Evolutionary conservation across 192 early-diverging fungal species (phyloP), one percentile per base, ranked within the genome.

Genomic region (Backusella parvicylindrica): DNA sequence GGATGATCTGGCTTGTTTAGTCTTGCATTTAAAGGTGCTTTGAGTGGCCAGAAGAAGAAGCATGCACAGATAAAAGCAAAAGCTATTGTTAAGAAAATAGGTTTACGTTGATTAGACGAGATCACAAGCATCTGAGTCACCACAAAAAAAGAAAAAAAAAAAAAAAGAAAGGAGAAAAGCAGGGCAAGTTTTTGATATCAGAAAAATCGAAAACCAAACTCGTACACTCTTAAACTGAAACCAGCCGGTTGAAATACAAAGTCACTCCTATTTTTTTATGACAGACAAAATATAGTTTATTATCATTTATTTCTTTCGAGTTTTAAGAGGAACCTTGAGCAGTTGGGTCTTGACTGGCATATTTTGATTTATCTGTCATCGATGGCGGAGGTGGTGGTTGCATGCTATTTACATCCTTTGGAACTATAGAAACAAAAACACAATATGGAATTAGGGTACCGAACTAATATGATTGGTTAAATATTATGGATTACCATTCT

Each of bases 331-430:
- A 83, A 7, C 88, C 88, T 40, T 86, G 82, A 26, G 81, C 82
- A 6, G 85, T 87, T 12, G 88, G 88, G 43, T 89, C 86, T 75
- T 89, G 88, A 68, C 85, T 86, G 2, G 88, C 82, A 71, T 89
- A 89, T 64, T 73, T 73, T 26, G 67, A 53, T 15, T 75, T 74
- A 16, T 75, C 68, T 1, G 43, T 73, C 73, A 66, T 76, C 41
- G 71, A 82, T 71, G 73, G 77, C 56, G 74, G 79, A 32, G 75
- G 65, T 13, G 72, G 72, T 16, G 72, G 72, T 47, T 73, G 72
- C 60, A 65, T 41, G 3, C 60, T 64, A 23, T 26, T 41, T 31
- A 65, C 21, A 64, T 73, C 72, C 15, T 38, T 41, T 31, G 72
- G 50, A 13, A n/a, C 72, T 73, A 47, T 30, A 15, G 2, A 12